phyloP scores from a whole-genome alignment of 495 filamentous ascomycete genomes.

The Penicillium subrubescens region DNA sequence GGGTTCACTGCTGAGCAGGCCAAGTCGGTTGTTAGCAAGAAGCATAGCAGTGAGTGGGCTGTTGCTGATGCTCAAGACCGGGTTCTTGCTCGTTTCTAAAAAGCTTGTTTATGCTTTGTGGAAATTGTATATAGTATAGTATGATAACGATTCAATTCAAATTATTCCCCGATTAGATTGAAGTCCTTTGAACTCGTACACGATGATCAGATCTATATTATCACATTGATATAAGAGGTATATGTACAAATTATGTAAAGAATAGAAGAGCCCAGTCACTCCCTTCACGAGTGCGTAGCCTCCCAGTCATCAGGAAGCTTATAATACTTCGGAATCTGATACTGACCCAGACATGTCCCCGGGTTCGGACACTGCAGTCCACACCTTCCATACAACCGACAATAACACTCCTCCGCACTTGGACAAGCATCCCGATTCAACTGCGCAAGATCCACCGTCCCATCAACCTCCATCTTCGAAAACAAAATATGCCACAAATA shows the following conservation, averaged over 20 bases:
- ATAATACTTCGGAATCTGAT: constrained; percentile 37
- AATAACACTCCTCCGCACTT: constrained; percentile 45
- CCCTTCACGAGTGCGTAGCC: constrained; percentile 27
- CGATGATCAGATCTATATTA: neutral
- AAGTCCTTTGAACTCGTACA: neutral
- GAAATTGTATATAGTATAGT: constrained; percentile 25
- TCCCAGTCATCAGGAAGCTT: constrained; percentile 41
- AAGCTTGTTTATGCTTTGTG: neutral
- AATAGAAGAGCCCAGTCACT: neutral
- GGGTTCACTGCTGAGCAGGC: constrained; percentile 80
- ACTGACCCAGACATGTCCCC: constrained; percentile 40
- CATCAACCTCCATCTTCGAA: constrained; percentile 25
- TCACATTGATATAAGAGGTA: constrained; percentile 2
- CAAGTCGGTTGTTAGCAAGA: constrained; percentile 70
- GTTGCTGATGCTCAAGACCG: constrained; percentile 71
- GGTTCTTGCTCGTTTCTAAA: constrained; percentile 64
- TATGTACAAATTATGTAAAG: neutral
- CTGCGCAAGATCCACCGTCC: constrained; percentile 45
- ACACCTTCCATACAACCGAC: constrained; percentile 47
- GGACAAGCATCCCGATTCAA: constrained; percentile 44
- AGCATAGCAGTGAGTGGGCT: constrained; percentile 68
- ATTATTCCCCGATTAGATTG: neutral
- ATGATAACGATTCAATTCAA: constrained; percentile 17
- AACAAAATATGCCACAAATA: constrained; percentile 51
- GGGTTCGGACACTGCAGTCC: constrained; percentile 31